phyloP scores from a whole-genome alignment of 371 early-diverging fungal genomes.

The Mucor sp. region DNA sequence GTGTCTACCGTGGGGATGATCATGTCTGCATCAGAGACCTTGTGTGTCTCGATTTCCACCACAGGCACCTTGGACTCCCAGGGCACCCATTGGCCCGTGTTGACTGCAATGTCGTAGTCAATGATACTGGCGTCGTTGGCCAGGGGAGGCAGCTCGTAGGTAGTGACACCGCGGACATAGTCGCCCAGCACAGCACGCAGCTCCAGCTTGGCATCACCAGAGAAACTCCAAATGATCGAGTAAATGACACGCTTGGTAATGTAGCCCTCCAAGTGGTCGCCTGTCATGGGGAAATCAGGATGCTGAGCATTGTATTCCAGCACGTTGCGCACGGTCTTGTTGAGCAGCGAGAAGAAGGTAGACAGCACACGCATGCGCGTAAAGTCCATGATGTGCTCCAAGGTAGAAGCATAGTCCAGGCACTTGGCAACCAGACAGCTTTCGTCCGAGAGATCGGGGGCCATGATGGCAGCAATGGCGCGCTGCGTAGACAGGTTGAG shows the following conservation, averaged over 20 bases:
- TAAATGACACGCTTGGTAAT: conserved; percentile 82
- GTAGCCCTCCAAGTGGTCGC: conserved; percentile 78
- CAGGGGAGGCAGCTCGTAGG: conserved; percentile 81
- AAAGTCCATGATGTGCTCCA: conserved; percentile 98
- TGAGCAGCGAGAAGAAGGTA: conserved; percentile 90
- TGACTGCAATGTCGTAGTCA: conserved; percentile 89
- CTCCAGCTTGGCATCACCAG: conserved; percentile 88
- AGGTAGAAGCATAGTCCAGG: conserved; percentile 66
- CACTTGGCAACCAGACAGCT: conserved; percentile 79
- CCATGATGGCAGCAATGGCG: conserved; percentile 73
- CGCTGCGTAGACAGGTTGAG: conserved; percentile 75
- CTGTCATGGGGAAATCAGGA: conserved; percentile 88
- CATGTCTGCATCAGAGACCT: conserved; percentile 90
- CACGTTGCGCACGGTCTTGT: conserved; percentile 84
- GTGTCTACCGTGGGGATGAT: conserved; percentile 99
- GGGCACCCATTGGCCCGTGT: conserved; percentile 84
- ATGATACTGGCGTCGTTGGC: conserved; percentile 68
- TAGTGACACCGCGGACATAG: conserved; percentile 76
- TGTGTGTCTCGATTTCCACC: conserved; percentile 96
- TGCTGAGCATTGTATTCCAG: conserved; percentile 90
- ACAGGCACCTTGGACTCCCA: conserved; percentile 93
- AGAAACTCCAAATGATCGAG: conserved; percentile 93
- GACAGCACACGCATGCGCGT: conserved; percentile 83
- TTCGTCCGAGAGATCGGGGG: conserved; percentile 67
- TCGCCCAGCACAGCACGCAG: conserved; percentile 80